Percentiles rank a stretch among this genome's conserved stretches.
These are phyloP conservation scores for Lipomyces kockii DNA, from an alignment of 805 yeast species.

Conservation along the genomic window DNA sequence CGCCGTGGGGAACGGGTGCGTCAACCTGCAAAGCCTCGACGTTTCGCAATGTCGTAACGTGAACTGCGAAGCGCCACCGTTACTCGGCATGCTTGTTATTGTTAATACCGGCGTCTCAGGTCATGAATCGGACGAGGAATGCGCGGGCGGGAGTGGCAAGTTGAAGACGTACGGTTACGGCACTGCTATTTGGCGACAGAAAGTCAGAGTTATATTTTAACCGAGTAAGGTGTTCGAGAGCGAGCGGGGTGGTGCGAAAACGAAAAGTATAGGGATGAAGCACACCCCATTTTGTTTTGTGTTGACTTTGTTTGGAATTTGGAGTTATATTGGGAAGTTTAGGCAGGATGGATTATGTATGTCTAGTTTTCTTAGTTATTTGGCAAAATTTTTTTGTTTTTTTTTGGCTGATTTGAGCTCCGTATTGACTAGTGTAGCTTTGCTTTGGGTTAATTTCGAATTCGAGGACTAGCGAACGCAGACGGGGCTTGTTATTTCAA, in stretches of 20 bases:
- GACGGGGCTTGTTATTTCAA: too few relatives aligned
- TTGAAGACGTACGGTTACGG: slow-evolving; percentile 25
- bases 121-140: background rate
- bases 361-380: background rate
- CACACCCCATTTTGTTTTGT: background rate
- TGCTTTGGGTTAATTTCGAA: too few relatives aligned
- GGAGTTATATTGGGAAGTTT: background rate
- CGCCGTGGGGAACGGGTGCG: slow-evolving; percentile 61
- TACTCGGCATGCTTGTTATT: background rate
- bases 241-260: background rate
- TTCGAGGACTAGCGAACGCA: too few relatives aligned
- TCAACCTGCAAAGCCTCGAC: slow-evolving; percentile 58
- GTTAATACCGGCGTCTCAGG: background rate
- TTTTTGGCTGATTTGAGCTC: background rate
- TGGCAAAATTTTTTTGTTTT: background rate
- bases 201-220: slow-evolving; percentile 15
- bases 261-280: background rate
- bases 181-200: slow-evolving; percentile 17
- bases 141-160: slow-evolving; percentile 24
- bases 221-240: background rate
- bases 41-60: slow-evolving; percentile 74
- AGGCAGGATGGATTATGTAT: background rate
- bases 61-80: slow-evolving; percentile 12
- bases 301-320: background rate
- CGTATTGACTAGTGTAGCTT: too few relatives aligned